These are phyloP conservation scores for Microdochium paspali DNA, from an alignment of 2,329 filamentous ascomycete genomes.

Conservation along the genomic window DNA sequence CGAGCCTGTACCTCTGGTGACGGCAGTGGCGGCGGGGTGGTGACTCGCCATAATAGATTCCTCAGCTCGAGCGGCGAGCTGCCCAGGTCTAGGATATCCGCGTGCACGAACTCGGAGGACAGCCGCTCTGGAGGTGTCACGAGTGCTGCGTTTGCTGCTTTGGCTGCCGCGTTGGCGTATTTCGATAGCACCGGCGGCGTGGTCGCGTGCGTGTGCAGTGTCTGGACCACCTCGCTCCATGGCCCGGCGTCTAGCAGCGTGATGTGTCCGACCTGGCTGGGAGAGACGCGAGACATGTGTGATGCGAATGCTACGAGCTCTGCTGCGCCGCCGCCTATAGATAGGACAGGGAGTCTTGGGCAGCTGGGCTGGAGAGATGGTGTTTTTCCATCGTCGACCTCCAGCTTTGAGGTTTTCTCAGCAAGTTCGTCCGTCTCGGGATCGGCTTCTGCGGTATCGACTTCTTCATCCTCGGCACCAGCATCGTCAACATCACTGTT, in stretches of 20 bases:
- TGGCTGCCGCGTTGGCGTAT: slow-evolving; percentile 39
- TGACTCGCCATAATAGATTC: too few species aligned
- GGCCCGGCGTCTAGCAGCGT: slow-evolving; percentile 73
- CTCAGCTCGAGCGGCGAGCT: slow-evolving; percentile 17
- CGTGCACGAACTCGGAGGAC: slow-evolving; percentile 30
- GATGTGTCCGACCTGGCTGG: slow-evolving; percentile 27
- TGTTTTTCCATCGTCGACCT: slow-evolving; percentile 2
- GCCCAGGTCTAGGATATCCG: slow-evolving; percentile 37
- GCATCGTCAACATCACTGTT: too few species aligned
- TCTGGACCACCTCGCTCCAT: slow-evolving; percentile 56
- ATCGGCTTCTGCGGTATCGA: slow-evolving; percentile 1
- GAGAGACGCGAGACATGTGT: slow-evolving; percentile 21
- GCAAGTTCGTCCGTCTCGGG: not conserved
- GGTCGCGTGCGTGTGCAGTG: slow-evolving; percentile 48
- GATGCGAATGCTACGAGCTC: slow-evolving; percentile 49
- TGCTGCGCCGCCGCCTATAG: slow-evolving; percentile 49
- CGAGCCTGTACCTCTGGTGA: not conserved
- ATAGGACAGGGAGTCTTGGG: slow-evolving; percentile 28
- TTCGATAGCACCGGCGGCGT: slow-evolving; percentile 38
- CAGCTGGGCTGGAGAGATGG: not conserved
- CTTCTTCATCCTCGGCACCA: not conserved
- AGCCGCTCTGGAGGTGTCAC: slow-evolving; percentile 27
- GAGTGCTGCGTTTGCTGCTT: slow-evolving; percentile 33
- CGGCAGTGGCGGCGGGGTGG: too few species aligned
- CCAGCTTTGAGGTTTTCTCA: not conserved